Evolutionary conservation across 345 rosid species (phyloP), one percentile per base, ranked within the genome.

Genomic region (Nasturtium officinale): DNA sequence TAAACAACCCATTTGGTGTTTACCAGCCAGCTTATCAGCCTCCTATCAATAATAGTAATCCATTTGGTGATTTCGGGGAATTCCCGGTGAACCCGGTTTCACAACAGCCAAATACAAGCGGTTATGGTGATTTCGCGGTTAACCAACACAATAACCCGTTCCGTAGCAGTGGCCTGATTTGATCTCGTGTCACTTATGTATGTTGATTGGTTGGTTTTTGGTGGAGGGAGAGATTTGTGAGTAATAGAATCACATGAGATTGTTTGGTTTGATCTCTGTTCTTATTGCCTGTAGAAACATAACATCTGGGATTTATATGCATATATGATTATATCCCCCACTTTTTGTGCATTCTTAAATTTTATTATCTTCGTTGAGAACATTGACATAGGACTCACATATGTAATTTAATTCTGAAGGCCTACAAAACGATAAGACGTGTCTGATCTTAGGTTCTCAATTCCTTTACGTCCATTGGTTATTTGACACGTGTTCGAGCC

Each of bases 91-190:
- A 77, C 33, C 80, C 52, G 61, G 62, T 51, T 5, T 65, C 81
- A 5, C 81, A 78, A 45, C 77, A 72, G 54, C 60, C 77, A 32
- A 60, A 78, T n/a, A 67, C 65, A 6, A 72, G 12, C 15, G 77
- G 69, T n/a, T 78, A 51, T 53, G 81, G 81, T 30, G 72, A 73
- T 72, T 78, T 78, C 2, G 63, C 78, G 48, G 81, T 61, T 17
- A 78, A 78, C 66, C 78, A 67, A 46, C 74, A 54, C 17, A 73
- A 60, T 32, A 78, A 78, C 50, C 81, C 81, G 15, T 78, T 78
- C 64, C 69, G 66, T 53, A 83, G 86, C 82, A 79, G 88, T 6
- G 88, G 91, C n/a, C 86, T 91, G 23, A 63, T 94, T 82, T 91
- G 83, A 38, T 42, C 56, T 23, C 25, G 2, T 23, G 25, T 23